These are phyloP conservation scores for Cercospora sp. DNA, from an alignment of 2,329 filamentous ascomycete species.

Conservation along the genomic window DNA sequence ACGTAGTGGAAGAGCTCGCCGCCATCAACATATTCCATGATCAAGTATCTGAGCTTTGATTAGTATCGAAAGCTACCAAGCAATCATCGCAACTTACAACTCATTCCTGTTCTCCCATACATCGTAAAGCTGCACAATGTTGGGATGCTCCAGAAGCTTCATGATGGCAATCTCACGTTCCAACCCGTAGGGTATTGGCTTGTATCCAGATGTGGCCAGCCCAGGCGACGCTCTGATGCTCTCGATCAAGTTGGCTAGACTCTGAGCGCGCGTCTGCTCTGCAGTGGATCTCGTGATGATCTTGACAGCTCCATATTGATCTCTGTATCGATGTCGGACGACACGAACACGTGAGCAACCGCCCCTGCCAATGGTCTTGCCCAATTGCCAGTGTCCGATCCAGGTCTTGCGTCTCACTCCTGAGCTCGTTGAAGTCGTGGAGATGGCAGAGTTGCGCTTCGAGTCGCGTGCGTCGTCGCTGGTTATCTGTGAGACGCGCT, in stretches of 20 bases:
- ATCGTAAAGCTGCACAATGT: conserved; percentile 91
- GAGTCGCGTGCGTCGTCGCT: conserved; percentile 50
- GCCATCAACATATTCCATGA: conserved; percentile 86
- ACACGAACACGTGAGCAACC: conserved; percentile 85
- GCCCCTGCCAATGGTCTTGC: conserved; percentile 83
- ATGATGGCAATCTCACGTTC: conserved; percentile 96
- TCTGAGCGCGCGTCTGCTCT: conserved; percentile 79
- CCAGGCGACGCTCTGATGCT: conserved; percentile 56
- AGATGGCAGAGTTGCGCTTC: conserved; percentile 56
- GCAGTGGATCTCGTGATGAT: conserved; percentile 83
- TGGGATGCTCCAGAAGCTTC: conserved; percentile 91
- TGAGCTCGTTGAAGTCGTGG: conserved; percentile 57
- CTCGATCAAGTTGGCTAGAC: conserved; percentile 77
- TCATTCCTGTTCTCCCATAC: conserved; percentile 97
- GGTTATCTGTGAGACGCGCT: conserved; percentile 54
- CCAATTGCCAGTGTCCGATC: conserved; percentile 92
- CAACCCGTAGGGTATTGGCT: conserved; percentile 69
- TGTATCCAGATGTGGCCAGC: conserved; percentile 32
- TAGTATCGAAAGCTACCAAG: conserved; percentile 22
- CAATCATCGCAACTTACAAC: conserved; percentile 64
- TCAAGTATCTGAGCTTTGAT: conserved; percentile 69
- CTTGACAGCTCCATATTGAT: conserved; percentile 86
- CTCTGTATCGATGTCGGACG: conserved; percentile 74
- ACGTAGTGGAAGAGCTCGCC: conserved; percentile 89
- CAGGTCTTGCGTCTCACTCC: conserved; percentile 61